Conservation (phyloP, 768 basidiomycete genomes). For the Sarcodon aspratus region DNA sequence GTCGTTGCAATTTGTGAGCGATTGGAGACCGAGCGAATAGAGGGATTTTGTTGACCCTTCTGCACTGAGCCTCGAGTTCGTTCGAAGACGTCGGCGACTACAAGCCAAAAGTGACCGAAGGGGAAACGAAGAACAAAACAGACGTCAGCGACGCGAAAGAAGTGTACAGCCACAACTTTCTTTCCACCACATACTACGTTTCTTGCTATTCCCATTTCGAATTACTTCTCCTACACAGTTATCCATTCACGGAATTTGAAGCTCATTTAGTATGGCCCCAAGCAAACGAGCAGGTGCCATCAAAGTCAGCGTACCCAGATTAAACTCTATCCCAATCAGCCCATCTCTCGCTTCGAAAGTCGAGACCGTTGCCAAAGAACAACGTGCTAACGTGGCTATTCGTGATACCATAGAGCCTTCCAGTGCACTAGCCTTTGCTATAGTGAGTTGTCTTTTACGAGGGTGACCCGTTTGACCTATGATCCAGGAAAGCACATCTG, state of each 20-base stretch:
- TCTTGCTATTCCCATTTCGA: no score
- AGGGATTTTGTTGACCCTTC: constrained; percentile 94
- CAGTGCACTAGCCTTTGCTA: constrained; percentile 41
- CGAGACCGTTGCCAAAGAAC: constrained; percentile 37
- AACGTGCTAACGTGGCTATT: constrained; percentile 39
- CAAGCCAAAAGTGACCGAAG: no score
- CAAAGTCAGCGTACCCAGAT: constrained; percentile 58
- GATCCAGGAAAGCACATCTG: constrained; percentile 60
- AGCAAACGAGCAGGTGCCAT: constrained; percentile 39
- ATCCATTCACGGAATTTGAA: not conserved
- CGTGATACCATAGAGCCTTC: constrained; percentile 51
- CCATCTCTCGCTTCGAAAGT: constrained; percentile 51
- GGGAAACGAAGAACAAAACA: no score
- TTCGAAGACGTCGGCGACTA: constrained; percentile 40
- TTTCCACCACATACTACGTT: no score
- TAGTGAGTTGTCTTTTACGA: constrained; percentile 33
- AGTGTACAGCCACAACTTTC: no score
- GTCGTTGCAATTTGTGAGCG: constrained; percentile 71
- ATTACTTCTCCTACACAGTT: no score
- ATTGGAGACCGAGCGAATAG: constrained; percentile 85
- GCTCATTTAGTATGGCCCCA: constrained; percentile 38
- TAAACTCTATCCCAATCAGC: constrained; percentile 64
- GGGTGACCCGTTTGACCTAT: not conserved
- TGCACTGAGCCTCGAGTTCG: constrained; percentile 79
- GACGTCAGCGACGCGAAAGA: no score